Evolutionary conservation across 2,329 filamentous ascomycete genomes (phyloP).

Genomic region (Penicillium sclerotigenum): DNA sequence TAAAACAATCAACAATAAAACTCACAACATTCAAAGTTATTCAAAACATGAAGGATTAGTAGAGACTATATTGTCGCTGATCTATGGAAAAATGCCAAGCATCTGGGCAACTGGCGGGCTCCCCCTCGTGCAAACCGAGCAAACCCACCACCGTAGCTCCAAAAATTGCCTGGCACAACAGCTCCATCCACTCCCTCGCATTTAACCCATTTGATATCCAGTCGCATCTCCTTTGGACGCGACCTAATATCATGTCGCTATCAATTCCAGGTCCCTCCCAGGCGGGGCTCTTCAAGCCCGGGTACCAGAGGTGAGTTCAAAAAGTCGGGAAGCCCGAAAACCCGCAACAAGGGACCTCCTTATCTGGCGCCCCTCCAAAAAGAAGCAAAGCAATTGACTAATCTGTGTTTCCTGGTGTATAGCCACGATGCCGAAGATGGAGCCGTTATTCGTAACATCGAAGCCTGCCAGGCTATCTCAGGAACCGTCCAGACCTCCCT

Average conservation of each 20-base stretch:
- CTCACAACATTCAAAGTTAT: too few species aligned
- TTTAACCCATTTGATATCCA: constrained; percentile 13
- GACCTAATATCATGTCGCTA: constrained; percentile 67
- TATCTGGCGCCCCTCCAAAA: constrained; percentile 23
- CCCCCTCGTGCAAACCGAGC: constrained; percentile 39
- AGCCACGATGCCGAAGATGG: constrained; percentile 99
- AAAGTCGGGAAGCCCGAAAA: constrained; percentile 4
- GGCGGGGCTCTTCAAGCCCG: constrained; percentile 87
- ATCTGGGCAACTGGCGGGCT: constrained; percentile 29
- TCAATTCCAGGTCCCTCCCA: constrained; percentile 94
- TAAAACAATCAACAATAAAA: too few species aligned
- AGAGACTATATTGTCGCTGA: not conserved
- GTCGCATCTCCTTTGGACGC: constrained; percentile 25
- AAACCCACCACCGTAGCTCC: constrained; percentile 37
- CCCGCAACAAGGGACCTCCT: constrained; percentile 16
- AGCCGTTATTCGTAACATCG: constrained; percentile 96
- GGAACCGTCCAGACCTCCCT: constrained; percentile 96
- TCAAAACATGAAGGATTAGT: not conserved
- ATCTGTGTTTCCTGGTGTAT: constrained; percentile 15
- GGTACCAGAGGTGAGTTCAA: constrained; percentile 80
- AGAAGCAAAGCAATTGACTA: constrained; percentile 13
- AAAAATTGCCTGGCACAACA: constrained; percentile 39
- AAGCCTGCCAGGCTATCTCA: constrained; percentile 93
- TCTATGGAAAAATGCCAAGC: not conserved
- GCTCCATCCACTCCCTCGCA: constrained; percentile 20